Conservation (phyloP, 2,329 filamentous ascomycete species). For the Sordariomycetes sp. region DNA sequence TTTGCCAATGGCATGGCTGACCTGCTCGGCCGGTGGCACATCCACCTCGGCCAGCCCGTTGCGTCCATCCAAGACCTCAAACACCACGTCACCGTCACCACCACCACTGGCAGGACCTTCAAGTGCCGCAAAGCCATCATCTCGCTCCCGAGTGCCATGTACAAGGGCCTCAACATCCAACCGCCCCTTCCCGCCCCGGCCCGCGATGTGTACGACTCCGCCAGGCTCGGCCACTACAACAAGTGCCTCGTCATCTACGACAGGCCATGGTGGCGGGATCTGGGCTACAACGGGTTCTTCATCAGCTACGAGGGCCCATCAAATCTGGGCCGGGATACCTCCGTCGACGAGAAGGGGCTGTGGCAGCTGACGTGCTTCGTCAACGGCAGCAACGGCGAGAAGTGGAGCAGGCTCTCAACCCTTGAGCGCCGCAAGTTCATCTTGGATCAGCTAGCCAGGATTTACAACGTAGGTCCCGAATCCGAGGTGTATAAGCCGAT, state of each 20-base stretch:
- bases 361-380: slow-evolving; percentile 32
- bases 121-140: slow-evolving; percentile 30
- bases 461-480: slow-evolving; percentile 14
- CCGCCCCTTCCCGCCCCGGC: slow-evolving; percentile 30
- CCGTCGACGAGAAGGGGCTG: slow-evolving; percentile 15
- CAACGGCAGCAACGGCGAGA: slow-evolving; percentile 22
- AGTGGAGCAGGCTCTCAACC: slow-evolving; percentile 20
- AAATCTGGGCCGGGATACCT: slow-evolving; percentile 29
- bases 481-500: slow-evolving; percentile 11
- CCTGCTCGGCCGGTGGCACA: slow-evolving; percentile 11
- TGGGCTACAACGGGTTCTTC: slow-evolving; percentile 25
- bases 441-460: slow-evolving; percentile 20
- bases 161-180: slow-evolving; percentile 32
- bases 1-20: slow-evolving; percentile 16
- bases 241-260: slow-evolving; percentile 26
- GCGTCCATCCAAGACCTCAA: slow-evolving; percentile 12
- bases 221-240: slow-evolving; percentile 32
- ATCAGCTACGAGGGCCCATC: slow-evolving; percentile 29
- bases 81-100: slow-evolving; percentile 9
- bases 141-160: slow-evolving; percentile 38
- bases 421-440: slow-evolving; percentile 18
- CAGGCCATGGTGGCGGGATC: slow-evolving; percentile 22
- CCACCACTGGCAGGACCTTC: slow-evolving; percentile 13
- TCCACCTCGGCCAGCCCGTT: slow-evolving; percentile 11
- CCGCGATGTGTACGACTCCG: slow-evolving; percentile 20